These are phyloP conservation scores for Effrenium voratum DNA, from an alignment of 73 alveolate species.

Conservation along the genomic window DNA sequence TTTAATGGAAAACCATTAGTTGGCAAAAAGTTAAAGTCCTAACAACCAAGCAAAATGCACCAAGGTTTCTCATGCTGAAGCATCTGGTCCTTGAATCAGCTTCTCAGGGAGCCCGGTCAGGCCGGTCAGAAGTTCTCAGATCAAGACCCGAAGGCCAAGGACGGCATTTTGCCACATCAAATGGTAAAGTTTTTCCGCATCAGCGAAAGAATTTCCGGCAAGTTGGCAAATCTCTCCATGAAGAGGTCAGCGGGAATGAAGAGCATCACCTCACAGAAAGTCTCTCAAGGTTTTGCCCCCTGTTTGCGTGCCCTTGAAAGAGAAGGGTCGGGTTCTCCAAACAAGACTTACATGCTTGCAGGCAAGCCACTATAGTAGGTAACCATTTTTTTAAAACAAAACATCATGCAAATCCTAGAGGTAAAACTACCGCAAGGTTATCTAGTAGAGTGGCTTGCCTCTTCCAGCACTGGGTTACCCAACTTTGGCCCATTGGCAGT, in stretches of 20 bases:
- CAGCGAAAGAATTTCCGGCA: slow-evolving; percentile 42
- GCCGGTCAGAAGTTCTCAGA: not conserved
- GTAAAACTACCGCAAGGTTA: too few relatives aligned
- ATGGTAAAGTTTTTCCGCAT: slow-evolving; percentile 43
- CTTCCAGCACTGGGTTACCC: too few relatives aligned
- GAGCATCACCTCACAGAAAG: slow-evolving; percentile 20
- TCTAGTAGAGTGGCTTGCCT: too few relatives aligned
- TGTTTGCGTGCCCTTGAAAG: too few relatives aligned
- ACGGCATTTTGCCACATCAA: not conserved
- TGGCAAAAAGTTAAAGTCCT: not conserved
- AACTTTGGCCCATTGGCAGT: too few relatives aligned
- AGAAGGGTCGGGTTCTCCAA: too few relatives aligned
- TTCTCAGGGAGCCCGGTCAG: not conserved
- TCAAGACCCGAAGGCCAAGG: not conserved
- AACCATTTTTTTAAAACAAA: not conserved
- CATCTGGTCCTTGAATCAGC: not conserved
- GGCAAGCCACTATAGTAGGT: not conserved
- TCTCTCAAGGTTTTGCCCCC: too few relatives aligned
- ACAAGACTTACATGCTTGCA: not conserved
- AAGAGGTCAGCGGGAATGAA: slow-evolving; percentile 50
- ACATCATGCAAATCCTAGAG: too few relatives aligned
- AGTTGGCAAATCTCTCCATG: slow-evolving; percentile 40
- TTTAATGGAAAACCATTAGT: not conserved
- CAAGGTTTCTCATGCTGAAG: not conserved
- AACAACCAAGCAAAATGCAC: not conserved